Conservation (phyloP, 352 stramenopile genomes). For the Pythium volutum region DNA sequence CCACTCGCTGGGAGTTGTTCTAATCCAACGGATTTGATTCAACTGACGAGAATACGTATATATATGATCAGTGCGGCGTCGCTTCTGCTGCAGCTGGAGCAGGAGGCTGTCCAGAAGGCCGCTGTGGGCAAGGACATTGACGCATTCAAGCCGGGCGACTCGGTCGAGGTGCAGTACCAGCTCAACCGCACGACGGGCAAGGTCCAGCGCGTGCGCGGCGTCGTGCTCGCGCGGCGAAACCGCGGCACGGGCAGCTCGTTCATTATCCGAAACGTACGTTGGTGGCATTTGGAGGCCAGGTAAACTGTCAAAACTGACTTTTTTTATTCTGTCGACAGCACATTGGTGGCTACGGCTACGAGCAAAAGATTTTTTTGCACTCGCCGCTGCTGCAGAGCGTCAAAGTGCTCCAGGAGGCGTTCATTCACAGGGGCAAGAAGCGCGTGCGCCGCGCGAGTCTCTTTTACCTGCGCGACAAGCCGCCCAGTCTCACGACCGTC, state of each 20-base stretch:
- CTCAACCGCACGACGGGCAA: constrained; percentile 69
- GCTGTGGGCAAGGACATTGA: constrained; percentile 63
- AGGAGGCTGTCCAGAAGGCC: constrained; percentile 63
- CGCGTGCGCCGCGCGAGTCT: constrained; percentile 86
- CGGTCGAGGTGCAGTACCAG: constrained; percentile 81
- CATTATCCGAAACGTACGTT: constrained; percentile 82
- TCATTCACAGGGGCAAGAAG: constrained; percentile 92
- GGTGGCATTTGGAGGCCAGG: neutral
- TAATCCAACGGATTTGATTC: neutral
- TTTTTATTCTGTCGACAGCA: constrained; percentile 31
- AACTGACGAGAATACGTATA: too few species aligned
- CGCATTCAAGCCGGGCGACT: constrained; percentile 71
- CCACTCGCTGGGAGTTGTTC: too few species aligned
- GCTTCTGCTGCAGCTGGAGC: constrained; percentile 66
- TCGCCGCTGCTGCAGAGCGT: constrained; percentile 86
- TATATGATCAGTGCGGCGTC: constrained; percentile 56
- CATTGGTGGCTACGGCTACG: constrained; percentile 83
- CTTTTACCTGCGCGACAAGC: constrained; percentile 88
- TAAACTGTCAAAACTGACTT: too few species aligned
- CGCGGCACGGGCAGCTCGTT: constrained; percentile 80
- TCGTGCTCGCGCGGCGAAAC: constrained; percentile 81
- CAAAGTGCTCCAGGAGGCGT: constrained; percentile 85
- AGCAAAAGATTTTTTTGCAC: constrained; percentile 88
- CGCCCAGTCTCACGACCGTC: constrained; percentile 76
- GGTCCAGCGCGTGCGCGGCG: constrained; percentile 74